Conservation (phyloP, 257 asterid species). For the Fraxinus anomala region DNA sequence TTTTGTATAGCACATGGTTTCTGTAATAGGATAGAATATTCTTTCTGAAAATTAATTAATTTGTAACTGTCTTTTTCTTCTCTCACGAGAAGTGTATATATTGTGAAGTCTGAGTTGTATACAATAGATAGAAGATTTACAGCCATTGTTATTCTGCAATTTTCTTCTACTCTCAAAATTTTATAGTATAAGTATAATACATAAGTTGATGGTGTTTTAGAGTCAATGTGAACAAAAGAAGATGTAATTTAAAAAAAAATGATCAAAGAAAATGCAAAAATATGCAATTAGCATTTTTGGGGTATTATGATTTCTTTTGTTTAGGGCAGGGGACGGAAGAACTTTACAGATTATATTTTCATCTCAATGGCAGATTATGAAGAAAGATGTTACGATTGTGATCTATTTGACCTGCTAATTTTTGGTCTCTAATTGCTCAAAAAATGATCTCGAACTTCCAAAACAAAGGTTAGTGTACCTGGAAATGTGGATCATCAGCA, state of each 20-base stretch:
- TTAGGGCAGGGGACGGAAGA: not conserved
- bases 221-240: not conserved
- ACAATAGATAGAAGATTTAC: no score
- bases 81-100: no score
- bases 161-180: no score
- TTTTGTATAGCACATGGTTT: no score
- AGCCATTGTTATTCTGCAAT: no score
- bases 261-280: not conserved
- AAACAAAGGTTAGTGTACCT: slow-evolving; percentile 48
- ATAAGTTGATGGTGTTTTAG: not conserved
- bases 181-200: not conserved
- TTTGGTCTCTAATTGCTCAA: not conserved
- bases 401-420: not conserved
- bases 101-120: no score
- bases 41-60: no score
- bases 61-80: no score
- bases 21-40: no score
- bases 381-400: not conserved
- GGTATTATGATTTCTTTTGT: not conserved
- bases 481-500: slow-evolving; percentile 98
- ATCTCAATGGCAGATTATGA: not conserved
- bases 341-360: not conserved
- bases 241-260: slow-evolving; percentile 11
- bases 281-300: not conserved
- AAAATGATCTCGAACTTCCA: slow-evolving; percentile 7